phyloP scores from a whole-genome alignment of 495 filamentous ascomycete genomes.

The Evernia prunastri region DNA sequence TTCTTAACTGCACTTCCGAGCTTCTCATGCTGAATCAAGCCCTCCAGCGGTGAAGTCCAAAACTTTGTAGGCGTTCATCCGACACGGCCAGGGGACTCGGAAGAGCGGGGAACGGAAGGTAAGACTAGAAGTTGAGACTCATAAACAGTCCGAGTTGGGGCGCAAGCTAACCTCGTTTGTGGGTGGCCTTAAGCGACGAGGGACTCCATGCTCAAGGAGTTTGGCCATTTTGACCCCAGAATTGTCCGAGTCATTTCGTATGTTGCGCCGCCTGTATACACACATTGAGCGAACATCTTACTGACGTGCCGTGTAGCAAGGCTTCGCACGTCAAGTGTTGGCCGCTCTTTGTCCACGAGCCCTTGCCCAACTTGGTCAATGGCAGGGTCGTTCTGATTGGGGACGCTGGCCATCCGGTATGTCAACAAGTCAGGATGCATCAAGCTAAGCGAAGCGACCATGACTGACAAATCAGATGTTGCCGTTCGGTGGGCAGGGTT shows the following conservation, averaged over 20 bases:
- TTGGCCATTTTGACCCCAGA: conserved; percentile 21
- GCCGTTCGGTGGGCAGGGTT: conserved; percentile 37
- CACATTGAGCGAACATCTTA: no score
- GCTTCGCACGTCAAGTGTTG: conserved; percentile 45
- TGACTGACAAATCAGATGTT: conserved; percentile 36
- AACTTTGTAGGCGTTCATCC: conserved; percentile 43
- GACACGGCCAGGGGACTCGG: conserved; percentile 22
- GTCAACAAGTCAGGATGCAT: background rate
- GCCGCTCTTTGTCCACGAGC: conserved; percentile 40
- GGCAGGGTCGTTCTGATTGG: conserved; percentile 43
- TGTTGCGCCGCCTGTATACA: background rate
- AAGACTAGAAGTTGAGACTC: conserved; percentile 10
- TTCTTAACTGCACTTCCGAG: background rate
- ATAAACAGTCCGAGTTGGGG: no score
- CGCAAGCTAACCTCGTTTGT: background rate
- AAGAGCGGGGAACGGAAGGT: conserved; percentile 24
- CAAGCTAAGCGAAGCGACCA: background rate
- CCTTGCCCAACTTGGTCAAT: conserved; percentile 32
- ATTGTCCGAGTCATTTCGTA: conserved; percentile 25
- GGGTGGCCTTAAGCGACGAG: background rate
- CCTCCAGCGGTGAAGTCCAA: conserved; percentile 33
- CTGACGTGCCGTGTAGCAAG: conserved; percentile 14
- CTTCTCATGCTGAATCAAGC: background rate
- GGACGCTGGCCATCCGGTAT: conserved; percentile 41
- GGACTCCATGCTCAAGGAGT: conserved; percentile 27